Percentiles rank a stretch among this genome's conserved stretches.
phyloP scores from a whole-genome alignment of 2,329 filamentous ascomycete species.

The Mycogone perniciosa region DNA sequence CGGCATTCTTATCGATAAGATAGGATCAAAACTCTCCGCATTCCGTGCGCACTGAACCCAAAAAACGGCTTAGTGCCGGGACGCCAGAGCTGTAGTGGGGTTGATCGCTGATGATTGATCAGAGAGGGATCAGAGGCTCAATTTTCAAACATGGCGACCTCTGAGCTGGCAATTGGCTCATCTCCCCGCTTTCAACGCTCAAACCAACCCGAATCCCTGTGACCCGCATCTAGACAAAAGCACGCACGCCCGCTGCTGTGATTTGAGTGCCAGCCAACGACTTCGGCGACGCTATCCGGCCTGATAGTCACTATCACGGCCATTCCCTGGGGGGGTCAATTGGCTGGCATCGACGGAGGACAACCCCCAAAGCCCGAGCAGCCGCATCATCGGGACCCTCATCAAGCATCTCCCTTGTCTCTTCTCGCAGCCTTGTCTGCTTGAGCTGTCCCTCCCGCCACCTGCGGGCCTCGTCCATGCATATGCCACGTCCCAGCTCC shows the following conservation, averaged over 20 bases:
- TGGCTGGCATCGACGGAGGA: no score
- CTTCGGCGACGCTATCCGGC: no score
- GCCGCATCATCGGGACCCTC: not conserved
- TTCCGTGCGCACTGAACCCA: no score
- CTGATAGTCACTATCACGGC: no score
- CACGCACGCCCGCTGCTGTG: not conserved
- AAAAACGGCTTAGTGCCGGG: no score
- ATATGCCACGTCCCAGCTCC: conserved; percentile 1
- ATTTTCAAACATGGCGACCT: no score
- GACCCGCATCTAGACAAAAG: not conserved
- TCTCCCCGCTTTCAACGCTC: conserved; percentile 4
- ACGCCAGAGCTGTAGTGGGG: no score
- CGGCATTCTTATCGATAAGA: conserved; percentile 1
- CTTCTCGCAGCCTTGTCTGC: conserved; percentile 10
- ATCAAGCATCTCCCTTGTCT: conserved; percentile 3
- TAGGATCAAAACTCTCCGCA: not conserved
- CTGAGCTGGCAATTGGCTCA: conserved; percentile 6
- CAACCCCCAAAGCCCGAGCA: no score
- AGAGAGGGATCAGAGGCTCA: no score
- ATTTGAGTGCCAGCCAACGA: not conserved
- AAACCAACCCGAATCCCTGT: not conserved
- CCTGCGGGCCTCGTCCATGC: conserved; percentile 12
- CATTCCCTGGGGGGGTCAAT: no score
- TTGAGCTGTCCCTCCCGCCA: conserved; percentile 2
- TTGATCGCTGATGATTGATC: no score